Base-by-base conservation (phyloP, 768 basidiomycete species). In the Suillus sp. region DNA sequence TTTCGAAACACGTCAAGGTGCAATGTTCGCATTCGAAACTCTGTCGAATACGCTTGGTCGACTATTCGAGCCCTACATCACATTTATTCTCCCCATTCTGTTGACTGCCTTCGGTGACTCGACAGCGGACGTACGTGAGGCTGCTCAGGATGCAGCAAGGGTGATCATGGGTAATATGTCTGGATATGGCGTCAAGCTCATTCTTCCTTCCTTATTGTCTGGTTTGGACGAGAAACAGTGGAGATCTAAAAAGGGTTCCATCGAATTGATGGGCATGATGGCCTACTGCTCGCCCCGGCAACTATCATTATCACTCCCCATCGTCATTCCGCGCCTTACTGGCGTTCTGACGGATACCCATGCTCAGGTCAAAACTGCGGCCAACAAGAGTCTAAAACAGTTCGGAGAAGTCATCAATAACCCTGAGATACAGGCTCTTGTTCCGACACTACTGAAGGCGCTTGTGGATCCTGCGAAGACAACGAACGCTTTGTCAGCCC, bases 341-440 rank as follows among this genome's bases (percentile, higher is more conserved):
- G 92, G 89, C 5, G 95, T 97, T 56, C 81, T 99, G 62, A 99
- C 95, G 61, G 97, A 99, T 75, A 96, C 97, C 6, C 97, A 99
- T 79, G 89, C 95, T 16, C 96, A 99, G 82, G 97, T 99, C 35
- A 87, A 94, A 65, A 77, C 86, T 8, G 88, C 96, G 2, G 97
- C 96, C 18, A 99, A 98, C 79, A 91, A 92, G 77, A 95, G 93
- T 75, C 78, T 99, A 77, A 98, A 99, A 75, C 92, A 93, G 72
- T 99, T 99, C 73, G 97, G 97, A 37, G 97, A 99, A 77, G 97
- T 99, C 62, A 95, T 98, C 72, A 95, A 84, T 75, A 99, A 99
- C 70, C 97, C 97, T 0, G 97, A 99, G 77, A 94, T 99, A 64
- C 93, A 96, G 73, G 86, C 87, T 9, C 81, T 99, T 64, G 94